Evolutionary conservation across 2,329 filamentous ascomycete species (phyloP), one percentile per base, ranked within the genome.

Genomic region (Neoarthrinium moseri): DNA sequence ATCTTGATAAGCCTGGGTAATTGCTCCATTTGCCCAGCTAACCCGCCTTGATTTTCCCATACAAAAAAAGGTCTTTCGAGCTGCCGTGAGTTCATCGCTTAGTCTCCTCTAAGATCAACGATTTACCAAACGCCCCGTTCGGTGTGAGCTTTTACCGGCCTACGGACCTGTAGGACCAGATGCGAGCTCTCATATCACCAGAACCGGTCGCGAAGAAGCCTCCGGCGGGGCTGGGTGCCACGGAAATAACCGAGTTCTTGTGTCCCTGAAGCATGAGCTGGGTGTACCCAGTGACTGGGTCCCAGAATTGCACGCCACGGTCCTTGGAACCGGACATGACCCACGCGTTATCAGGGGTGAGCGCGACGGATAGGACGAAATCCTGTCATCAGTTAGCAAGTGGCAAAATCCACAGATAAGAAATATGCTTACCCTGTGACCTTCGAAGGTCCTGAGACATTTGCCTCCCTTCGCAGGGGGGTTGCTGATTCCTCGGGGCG

Each of bases 201-300:
- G 91, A 96, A 51, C 94, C 94, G 5, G 94, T 99, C 32, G 94
- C 94, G 64, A 99, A 99, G 63, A 90, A 86, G 53, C 84, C 83
- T 48, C 91, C 91, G 27, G 81, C 84, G 13, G 94, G 94, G 68
- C 91, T 95, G 18, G 94, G 94, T 1, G 94, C 92, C 43, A 99
- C 94, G 3, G 91, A 96, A 60, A 97, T 97, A 58, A 99, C 94
- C 10, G 90, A 96, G 71, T 97, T 97, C 78, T 97, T 97, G 67
- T 99, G 94, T 21, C 94, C 94, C 69, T 97, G 94, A 51, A 99
- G 80, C 94, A 97, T 97, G 65, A 99, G 86, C 71, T 97, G 92
- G 1, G 92, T 95, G 55, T 89, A 86, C 27, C 92, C 94, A 17
- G 91, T 96, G 59, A 86, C 81, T 17, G 94, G 92, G 63, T 99